Evolutionary conservation across 805 yeast species (phyloP), one percentile per base, ranked within the genome.

Genomic region (Candida methanosorbosa): DNA sequence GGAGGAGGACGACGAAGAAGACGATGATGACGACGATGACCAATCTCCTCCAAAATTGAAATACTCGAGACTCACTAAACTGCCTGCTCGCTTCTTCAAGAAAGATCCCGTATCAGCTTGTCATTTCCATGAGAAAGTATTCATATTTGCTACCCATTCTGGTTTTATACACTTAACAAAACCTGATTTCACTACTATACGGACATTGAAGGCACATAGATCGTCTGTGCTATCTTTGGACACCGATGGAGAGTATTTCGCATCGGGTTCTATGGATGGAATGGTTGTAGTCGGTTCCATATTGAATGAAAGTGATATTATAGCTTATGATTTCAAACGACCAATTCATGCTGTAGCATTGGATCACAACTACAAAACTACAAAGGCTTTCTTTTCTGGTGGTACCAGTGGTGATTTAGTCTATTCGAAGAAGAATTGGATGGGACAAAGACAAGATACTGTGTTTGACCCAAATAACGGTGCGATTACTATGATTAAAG

Each of bases 201-300:
- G 94, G 26, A 79, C 95, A 0, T 70, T 84, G 40, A 74, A 85
- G 45, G 87, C 90, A 1, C 95, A 94, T 49, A 67, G 84, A 31
- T 87, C 97, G 0, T 85, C 96, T 0, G 72, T 92, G 2, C 58
- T 88, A 28, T 73, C 85, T 0, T 66, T 86, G 0, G 73, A 78
- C 35, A 68, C 81, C 2, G 94, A 85, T 49, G 92, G 94, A 0
- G 57, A 57, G 8, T 75, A 69, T 48, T 75, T 92, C 39, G 94
- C 92, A 0, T 78, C 94, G 0, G 95, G 88, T 0, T 86, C 97
- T 0, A 79, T 90, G 64, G 98, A 92, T 52, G 98, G 98, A 0
- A 82, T 95, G 0, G 81, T 90, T 0, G 86, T 86, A 2, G 72
- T 86, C 4, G 92, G 95, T 0, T 72, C 87, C 2, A 61, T 84